phyloP scores from a whole-genome alignment of 192 early-diverging fungal genomes.

The Irineochytrium annulatum region DNA sequence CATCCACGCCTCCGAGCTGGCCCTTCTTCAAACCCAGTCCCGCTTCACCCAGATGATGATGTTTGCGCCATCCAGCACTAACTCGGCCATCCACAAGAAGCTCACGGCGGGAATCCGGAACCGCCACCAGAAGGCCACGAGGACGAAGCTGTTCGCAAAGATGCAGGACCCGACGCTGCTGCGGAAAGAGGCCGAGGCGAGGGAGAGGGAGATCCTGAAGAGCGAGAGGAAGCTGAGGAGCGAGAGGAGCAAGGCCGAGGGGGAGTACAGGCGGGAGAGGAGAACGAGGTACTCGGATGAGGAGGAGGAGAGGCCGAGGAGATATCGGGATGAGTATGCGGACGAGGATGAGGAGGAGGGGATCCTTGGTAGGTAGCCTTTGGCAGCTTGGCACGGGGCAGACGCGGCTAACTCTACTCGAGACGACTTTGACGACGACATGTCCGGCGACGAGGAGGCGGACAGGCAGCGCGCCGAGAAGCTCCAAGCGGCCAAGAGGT shows the following conservation, averaged over 20 bases:
- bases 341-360: constrained; percentile 34
- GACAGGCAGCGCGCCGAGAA: constrained; percentile 20
- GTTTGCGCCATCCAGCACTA: constrained; percentile 60
- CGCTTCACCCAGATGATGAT: constrained; percentile 57
- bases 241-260: constrained; percentile 31
- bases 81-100: constrained; percentile 58
- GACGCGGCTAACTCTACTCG: constrained; percentile 6
- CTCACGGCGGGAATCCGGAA: constrained; percentile 64
- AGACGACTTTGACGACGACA: constrained; percentile 23
- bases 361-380: constrained; percentile 27
- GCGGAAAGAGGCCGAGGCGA: constrained; percentile 57
- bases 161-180: constrained; percentile 66
- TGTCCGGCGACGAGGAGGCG: constrained; percentile 27
- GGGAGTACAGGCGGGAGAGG: constrained; percentile 12
- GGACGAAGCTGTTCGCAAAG: constrained; percentile 62
- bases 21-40: constrained; percentile 64
- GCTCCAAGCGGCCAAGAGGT: constrained; percentile 8
- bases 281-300: constrained; percentile 33
- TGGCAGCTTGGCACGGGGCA: neutral
- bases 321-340: neutral
- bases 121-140: constrained; percentile 58
- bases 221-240: constrained; percentile 48
- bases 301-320: constrained; percentile 15
- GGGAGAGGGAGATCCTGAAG: constrained; percentile 55
- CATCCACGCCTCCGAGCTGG: constrained; percentile 45